Evolutionary conservation across 345 rosid genomes (phyloP), one percentile per base, ranked within the genome.

Genomic region (Hevea brasiliensis): DNA sequence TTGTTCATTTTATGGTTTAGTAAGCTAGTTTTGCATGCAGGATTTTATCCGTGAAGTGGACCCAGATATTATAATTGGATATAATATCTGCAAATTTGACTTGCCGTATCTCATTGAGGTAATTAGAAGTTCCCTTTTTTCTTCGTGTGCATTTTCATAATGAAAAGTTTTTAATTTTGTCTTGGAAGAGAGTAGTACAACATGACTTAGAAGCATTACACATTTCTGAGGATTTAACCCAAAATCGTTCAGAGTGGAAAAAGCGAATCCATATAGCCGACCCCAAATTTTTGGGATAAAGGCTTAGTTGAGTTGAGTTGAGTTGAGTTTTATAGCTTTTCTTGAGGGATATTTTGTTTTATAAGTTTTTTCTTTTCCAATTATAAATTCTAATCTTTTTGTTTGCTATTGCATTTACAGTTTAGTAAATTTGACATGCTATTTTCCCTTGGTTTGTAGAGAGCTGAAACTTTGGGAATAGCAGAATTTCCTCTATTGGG

Each of bases 101-200:
- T 79, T 95, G 84, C 99, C 99, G 26, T 95, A 95, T 83, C 92
- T 95, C 74, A 88, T 95, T 42, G 97, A 95, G 99, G 99, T 95
- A 85, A 76, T 65, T 71, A 61, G 72, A 78, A 70, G 57, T 78
- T 71, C 51, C 54, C 18, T 71, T 23, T 61, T 11, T 54, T 44
- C 67, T 26, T 32, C 17, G n/a, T 23, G 70, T 35, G 27, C 24
- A 59, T 40, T 60, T 42, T 70, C 60, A 18, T 50, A 61, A 15
- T n/a, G 44, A 32, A 17, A 54, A 67, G 17, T 59, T 41, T 72
- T 45, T 67, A 67, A 13, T 56, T 51, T 72, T 50, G 29, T n/a
- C n/a, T n/a, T n/a, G n/a, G n/a, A n/a, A n/a, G n/a, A n/a, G n/a
- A n/a, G n/a, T n/a, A n/a, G n/a, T n/a, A n/a, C n/a, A n/a, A n/a